Conservation (phyloP, 2,329 filamentous ascomycete genomes). For the Ceratocystis huliohia region DNA sequence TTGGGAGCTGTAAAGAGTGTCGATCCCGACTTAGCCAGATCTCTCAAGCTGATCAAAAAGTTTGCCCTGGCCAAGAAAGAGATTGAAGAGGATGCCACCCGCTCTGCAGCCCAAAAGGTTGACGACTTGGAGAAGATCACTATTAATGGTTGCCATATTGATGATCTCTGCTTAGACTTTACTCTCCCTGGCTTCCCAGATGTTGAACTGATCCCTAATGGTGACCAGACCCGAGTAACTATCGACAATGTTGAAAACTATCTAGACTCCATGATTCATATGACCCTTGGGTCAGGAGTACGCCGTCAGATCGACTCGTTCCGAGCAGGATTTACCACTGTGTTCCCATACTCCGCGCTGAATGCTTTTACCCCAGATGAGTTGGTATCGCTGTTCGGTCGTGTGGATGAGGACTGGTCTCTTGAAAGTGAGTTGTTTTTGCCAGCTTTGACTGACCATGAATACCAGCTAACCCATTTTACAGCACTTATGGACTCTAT, state of each 20-base stretch:
- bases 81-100: conserved; percentile 57
- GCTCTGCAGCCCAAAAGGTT: conserved; percentile 58
- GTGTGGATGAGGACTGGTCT: conserved; percentile 90
- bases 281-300: conserved; percentile 81
- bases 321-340: conserved; percentile 78
- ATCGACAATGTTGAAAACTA: conserved; percentile 88
- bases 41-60: conserved; percentile 73
- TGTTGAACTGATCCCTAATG: conserved; percentile 69
- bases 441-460: not conserved
- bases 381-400: conserved; percentile 85
- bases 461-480: conserved; percentile 23
- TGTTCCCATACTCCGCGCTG: conserved; percentile 88
- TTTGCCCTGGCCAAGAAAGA: conserved; percentile 73
- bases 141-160: conserved; percentile 64
- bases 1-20: conserved; percentile 82
- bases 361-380: conserved; percentile 92
- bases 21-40: conserved; percentile 73
- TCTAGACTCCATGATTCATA: conserved; percentile 77
- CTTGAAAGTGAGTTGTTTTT: conserved; percentile 65
- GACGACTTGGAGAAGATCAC: conserved; percentile 54
- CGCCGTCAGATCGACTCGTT: conserved; percentile 84
- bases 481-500: conserved; percentile 90
- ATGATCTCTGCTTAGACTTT: conserved; percentile 86
- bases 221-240: conserved; percentile 61
- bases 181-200: conserved; percentile 81